Percentiles rank a stretch among this genome's conserved stretches.
Evolutionary conservation across 352 stramenopile genomes (phyloP).

Genomic region (Phytophthora constricta): DNA sequence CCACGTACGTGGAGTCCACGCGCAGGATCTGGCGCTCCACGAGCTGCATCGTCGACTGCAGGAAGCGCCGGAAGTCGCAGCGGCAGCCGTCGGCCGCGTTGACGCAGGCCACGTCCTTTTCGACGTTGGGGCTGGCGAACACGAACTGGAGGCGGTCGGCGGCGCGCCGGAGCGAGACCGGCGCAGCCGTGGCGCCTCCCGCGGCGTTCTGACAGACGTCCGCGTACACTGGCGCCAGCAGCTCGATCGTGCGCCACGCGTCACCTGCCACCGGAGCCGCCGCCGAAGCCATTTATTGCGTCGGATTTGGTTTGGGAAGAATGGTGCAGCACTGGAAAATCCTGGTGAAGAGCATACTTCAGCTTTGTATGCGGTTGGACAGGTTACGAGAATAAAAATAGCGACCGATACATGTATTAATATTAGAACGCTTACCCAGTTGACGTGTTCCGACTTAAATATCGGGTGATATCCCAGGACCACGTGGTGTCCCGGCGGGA

Average conservation of each 20-base stretch:
- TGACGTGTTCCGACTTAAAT: too few species aligned
- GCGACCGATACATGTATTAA: too few species aligned
- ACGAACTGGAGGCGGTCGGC: slow-evolving; percentile 44
- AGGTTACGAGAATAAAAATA: neutral
- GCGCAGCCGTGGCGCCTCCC: slow-evolving; percentile 5
- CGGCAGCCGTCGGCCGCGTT: slow-evolving; percentile 45
- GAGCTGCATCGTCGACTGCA: slow-evolving; percentile 54
- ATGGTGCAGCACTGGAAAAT: too few species aligned
- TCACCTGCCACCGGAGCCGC: slow-evolving; percentile 12
- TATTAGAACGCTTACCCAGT: too few species aligned
- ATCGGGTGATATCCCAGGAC: too few species aligned
- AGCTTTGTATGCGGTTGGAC: too few species aligned
- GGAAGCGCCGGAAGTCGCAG: slow-evolving; percentile 60
- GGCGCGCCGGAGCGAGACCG: slow-evolving; percentile 38
- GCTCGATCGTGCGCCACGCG: slow-evolving; percentile 36
- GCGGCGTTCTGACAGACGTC: slow-evolving; percentile 15
- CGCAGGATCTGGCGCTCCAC: slow-evolving; percentile 43
- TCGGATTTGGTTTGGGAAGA: neutral
- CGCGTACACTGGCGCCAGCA: slow-evolving; percentile 46
- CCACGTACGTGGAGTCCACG: slow-evolving; percentile 54
- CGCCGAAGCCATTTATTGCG: slow-evolving; percentile 17
- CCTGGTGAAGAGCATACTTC: too few species aligned
- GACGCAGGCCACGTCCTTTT: slow-evolving; percentile 55
- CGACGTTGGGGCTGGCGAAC: slow-evolving; percentile 34
- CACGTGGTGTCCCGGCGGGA: too few species aligned